Percentiles rank a stretch among this genome's conserved stretches.
Conservation (phyloP, 164 flowering plant species). For the Tinospora cordifolia region DNA sequence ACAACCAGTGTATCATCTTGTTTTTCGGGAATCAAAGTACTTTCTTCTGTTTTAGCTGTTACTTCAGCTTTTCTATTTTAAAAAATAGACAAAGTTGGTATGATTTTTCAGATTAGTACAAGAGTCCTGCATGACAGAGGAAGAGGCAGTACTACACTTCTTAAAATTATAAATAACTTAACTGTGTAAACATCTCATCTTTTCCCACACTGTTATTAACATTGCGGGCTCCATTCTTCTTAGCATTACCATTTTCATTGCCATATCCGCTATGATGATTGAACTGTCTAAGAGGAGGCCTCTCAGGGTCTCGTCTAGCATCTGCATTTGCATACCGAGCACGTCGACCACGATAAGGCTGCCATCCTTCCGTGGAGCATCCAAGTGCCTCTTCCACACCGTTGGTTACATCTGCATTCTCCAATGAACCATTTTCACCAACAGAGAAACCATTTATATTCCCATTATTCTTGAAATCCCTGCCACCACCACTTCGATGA, state of each 20-base stretch:
- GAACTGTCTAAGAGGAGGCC: constrained; percentile 1
- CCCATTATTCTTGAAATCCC: constrained; percentile 12
- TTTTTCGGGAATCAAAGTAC: constrained; percentile 39
- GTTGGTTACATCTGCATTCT: neutral
- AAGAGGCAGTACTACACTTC: neutral
- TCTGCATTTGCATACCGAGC: constrained; percentile 2
- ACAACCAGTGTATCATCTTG: constrained; percentile 23
- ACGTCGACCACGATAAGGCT: constrained; percentile 6
- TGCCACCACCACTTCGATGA: constrained; percentile 12
- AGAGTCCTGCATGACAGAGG: neutral
- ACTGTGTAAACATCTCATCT: neutral
- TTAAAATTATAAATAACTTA: neutral
- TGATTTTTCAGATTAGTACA: neutral
- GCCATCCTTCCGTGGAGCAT: neutral
- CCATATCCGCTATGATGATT: neutral
- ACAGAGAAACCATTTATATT: constrained; percentile 9
- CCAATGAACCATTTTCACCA: neutral
- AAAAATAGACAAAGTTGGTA: neutral
- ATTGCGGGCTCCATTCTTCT: neutral
- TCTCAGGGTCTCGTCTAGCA: neutral
- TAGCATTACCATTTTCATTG: neutral
- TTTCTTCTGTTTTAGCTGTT: constrained; percentile 31
- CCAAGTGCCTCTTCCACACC: neutral
- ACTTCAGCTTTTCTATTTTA: constrained; percentile 24
- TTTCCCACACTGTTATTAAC: neutral